Conservation (phyloP, 2,329 filamentous ascomycete species). For the Clathrospora elynae region DNA sequence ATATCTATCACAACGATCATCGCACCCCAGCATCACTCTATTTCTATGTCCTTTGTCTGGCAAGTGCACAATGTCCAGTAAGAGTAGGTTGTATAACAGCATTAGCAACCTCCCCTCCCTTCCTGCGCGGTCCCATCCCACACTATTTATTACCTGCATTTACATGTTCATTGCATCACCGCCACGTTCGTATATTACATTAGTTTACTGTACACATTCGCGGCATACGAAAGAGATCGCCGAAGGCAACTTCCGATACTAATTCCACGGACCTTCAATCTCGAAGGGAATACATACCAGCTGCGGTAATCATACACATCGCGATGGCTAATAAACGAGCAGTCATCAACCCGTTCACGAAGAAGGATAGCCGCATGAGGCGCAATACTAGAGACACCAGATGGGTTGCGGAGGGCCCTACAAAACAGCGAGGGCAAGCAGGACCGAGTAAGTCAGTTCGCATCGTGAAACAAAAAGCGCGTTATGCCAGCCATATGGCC, state of each 20-base stretch:
- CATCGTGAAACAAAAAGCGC: neutral
- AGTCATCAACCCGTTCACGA: constrained; percentile 14
- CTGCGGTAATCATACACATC: neutral
- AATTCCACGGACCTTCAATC: neutral
- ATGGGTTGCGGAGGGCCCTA: constrained; percentile 4
- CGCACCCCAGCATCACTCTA: too few relatives aligned
- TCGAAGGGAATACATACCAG: neutral
- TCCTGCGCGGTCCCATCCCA: neutral
- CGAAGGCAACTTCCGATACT: too few relatives aligned
- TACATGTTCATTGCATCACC: neutral
- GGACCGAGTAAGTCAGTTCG: neutral
- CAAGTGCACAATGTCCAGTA: neutral
- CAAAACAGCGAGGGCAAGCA: neutral
- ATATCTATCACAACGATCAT: too few relatives aligned
- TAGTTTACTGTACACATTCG: neutral
- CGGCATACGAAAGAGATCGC: too few relatives aligned
- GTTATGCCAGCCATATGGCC: neutral
- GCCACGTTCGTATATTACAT: neutral
- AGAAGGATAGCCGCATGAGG: constrained; percentile 7
- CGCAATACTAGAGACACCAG: constrained; percentile 8
- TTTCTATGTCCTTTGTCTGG: constrained; percentile 14
- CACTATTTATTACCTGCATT: neutral
- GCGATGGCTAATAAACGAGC: constrained; percentile 5
- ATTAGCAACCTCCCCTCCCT: neutral
- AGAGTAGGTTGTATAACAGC: neutral